Conservation (phyloP, 2,329 filamentous ascomycete species). For the Xylaria hypoxylon region DNA sequence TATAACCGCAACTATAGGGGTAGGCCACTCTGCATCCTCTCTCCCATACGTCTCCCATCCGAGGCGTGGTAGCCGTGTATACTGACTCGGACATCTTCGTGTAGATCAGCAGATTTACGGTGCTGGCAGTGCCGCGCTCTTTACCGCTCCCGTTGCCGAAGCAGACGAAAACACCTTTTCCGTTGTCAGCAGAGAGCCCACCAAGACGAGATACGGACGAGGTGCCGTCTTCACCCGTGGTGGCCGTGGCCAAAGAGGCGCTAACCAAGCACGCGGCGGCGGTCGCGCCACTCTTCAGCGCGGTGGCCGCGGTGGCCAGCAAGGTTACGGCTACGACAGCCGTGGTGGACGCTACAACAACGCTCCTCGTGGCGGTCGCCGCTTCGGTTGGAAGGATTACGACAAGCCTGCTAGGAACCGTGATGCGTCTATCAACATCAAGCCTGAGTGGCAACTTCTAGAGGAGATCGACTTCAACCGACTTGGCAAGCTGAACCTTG, state of each 20-base stretch:
- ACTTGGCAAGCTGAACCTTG: slow-evolving; percentile 93
- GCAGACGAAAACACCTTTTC: slow-evolving; percentile 94
- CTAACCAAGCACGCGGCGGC: slow-evolving; percentile 71
- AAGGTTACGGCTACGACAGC: slow-evolving; percentile 76
- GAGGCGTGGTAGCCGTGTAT: neutral
- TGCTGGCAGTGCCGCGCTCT: slow-evolving; percentile 84
- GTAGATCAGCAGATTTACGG: slow-evolving; percentile 97
- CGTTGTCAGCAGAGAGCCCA: slow-evolving; percentile 92
- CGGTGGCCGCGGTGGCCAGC: slow-evolving; percentile 74
- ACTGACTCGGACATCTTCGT: slow-evolving; percentile 39
- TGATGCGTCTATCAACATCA: slow-evolving; percentile 95
- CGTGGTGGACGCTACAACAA: slow-evolving; percentile 76
- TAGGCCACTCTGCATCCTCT: slow-evolving; percentile 55
- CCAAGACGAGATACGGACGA: slow-evolving; percentile 88
- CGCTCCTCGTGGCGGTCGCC: slow-evolving; percentile 80
- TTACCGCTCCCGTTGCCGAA: slow-evolving; percentile 91
- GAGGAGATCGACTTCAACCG: slow-evolving; percentile 99
- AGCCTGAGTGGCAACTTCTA: slow-evolving; percentile 92
- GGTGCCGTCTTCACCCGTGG: slow-evolving; percentile 92
- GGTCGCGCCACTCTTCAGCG: slow-evolving; percentile 75
- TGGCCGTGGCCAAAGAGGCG: slow-evolving; percentile 81
- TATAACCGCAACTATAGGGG: slow-evolving; percentile 96
- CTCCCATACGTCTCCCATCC: neutral
- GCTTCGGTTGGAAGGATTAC: slow-evolving; percentile 98
- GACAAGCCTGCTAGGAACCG: slow-evolving; percentile 98